Conservation (phyloP, 805 yeast genomes). For the Barnettozyma sucrosica region DNA sequence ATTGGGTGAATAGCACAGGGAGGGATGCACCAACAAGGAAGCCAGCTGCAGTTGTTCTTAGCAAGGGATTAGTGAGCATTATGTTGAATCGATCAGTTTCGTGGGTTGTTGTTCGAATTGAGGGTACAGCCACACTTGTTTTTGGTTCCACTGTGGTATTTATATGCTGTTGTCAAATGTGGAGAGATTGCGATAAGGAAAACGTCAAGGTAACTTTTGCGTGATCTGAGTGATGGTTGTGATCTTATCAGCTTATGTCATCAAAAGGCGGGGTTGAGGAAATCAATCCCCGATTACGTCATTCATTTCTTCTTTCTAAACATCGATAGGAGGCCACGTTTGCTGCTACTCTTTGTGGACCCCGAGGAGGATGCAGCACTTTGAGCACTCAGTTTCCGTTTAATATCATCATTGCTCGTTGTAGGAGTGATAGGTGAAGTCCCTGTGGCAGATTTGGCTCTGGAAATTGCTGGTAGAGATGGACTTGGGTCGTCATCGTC, state of each 20-base stretch:
- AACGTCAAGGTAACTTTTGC: not conserved
- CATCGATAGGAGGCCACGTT: constrained; percentile 14
- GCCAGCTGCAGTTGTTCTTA: constrained; percentile 22
- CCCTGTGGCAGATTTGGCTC: constrained; percentile 14
- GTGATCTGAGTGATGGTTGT: constrained; percentile 1
- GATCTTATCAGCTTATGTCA: not conserved
- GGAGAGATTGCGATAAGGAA: not conserved
- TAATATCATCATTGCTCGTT: constrained; percentile 3
- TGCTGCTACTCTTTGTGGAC: constrained; percentile 2
- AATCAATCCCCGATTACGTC: not conserved
- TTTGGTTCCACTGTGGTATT: not conserved
- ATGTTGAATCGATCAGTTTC: too few species aligned
- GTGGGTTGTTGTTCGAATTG: too few species aligned
- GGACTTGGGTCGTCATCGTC: constrained; percentile 13
- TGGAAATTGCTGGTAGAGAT: constrained; percentile 1
- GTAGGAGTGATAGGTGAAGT: not conserved
- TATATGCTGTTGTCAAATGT: not conserved
- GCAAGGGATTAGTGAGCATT: constrained; percentile 6
- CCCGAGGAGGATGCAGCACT: not conserved
- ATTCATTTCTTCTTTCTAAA: constrained; percentile 15
- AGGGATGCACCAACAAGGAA: constrained; percentile 21
- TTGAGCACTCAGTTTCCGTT: constrained; percentile 5
- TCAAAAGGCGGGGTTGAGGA: not conserved
- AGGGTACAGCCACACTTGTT: not conserved
- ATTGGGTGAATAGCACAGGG: constrained; percentile 20